Conservation (phyloP, 2,329 filamentous ascomycete species). For the Arthrobotrys pseudoclavata region DNA sequence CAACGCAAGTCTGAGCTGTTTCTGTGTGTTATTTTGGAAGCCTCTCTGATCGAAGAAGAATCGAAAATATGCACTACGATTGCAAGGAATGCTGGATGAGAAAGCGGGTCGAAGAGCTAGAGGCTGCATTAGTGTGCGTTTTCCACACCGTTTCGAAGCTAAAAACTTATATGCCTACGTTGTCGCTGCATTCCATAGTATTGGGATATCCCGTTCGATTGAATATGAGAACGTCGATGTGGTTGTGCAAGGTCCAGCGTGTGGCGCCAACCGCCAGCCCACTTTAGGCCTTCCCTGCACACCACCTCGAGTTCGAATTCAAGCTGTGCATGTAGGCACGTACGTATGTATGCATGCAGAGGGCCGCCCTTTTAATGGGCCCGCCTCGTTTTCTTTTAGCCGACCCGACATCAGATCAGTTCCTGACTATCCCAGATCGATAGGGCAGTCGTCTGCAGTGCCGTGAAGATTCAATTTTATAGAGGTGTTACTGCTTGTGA, state of each 20-base stretch:
- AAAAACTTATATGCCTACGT: constrained; percentile 5
- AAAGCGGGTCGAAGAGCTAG: neutral
- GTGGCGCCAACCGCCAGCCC: constrained; percentile 39
- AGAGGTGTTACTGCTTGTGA: neutral
- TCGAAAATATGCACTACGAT: neutral
- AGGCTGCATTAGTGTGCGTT: neutral
- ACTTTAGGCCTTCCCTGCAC: neutral
- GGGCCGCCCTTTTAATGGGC: constrained; percentile 45
- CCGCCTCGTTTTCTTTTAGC: constrained; percentile 60
- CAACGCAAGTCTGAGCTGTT: constrained; percentile 25
- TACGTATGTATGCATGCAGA: constrained; percentile 7
- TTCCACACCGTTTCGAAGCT: neutral
- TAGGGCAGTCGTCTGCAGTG: neutral
- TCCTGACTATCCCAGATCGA: constrained; percentile 40
- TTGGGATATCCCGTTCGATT: neutral
- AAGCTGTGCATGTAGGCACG: neutral
- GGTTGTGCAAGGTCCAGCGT: constrained; percentile 37
- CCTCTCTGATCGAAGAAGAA: neutral
- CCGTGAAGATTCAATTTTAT: neutral
- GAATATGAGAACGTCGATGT: neutral
- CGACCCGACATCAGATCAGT: constrained; percentile 14
- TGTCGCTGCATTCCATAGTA: neutral
- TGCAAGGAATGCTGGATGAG: constrained; percentile 12
- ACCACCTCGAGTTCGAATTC: neutral
- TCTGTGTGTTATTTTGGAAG: constrained; percentile 21